Evolutionary conservation across 768 basidiomycete genomes (phyloP), one percentile per base, ranked within the genome.

Genomic region (Calocera cornea): DNA sequence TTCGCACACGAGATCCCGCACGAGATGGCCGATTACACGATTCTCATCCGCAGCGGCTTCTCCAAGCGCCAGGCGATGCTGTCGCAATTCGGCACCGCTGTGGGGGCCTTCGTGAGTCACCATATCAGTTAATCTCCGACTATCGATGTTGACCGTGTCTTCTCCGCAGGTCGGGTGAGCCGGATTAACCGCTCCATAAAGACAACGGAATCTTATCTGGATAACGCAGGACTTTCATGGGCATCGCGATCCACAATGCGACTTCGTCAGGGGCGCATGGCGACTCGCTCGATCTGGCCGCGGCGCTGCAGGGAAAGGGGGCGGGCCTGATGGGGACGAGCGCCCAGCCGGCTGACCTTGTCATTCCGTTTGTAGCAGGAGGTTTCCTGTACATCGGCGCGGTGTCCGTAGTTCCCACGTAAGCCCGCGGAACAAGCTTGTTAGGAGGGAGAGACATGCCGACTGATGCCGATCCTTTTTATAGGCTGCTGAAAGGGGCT

Each of bases 11-110:
- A 95, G 77, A 95, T 95, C 65, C 93, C 93, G 19, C 92, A 95
- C 73, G 92, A 95, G 81, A 95, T 95, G 69, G 93, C 92, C n/a
- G 93, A 95, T 75, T 95, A 94, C 74, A 92, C 90, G n/a, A 94
- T 95, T 71, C 80, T 94, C 38, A 84, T 94, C 72, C 86, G 89
- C 44, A 91, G 89, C 72, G 92, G 93, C 2, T 94, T 95, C 75
- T 90, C 87, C 31, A 95, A 95, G 77, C 81, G 79, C 71, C 91
- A 95, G 75, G 93, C 93, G 1, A 94, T 95, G 92, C 87, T 88
- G 72, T 90, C 89, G 34, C 93, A 95, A 74, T 95, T 94, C 77
- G 74, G 94, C 67, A 95, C 93, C 36, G 93, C 93, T 31, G 81
- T 94, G 66, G 92, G 93, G 54, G 93, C 93, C 60, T 95, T 95